Evolutionary conservation across 345 rosid species (phyloP).

Genomic region (Dipteronia dyeriana): DNA sequence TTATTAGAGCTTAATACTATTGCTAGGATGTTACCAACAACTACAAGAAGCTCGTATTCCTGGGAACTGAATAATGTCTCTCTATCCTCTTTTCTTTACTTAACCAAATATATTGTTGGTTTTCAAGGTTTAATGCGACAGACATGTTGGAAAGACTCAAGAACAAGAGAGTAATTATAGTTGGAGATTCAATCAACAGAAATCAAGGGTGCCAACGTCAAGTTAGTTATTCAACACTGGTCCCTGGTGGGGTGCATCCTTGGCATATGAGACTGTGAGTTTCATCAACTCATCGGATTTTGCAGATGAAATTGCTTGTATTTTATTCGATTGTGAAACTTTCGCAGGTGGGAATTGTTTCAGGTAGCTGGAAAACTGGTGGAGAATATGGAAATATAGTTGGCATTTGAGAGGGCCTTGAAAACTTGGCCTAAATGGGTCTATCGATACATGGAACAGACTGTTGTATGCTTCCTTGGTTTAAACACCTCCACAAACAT

Average conservation of each 20-base stretch:
- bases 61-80: no score
- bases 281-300: background rate
- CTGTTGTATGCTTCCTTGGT: slow-evolving; percentile 43
- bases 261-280: slow-evolving; percentile 30
- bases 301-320: no score
- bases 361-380: slow-evolving; percentile 28
- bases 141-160: no score
- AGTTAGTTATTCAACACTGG: slow-evolving; percentile 63
- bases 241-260: slow-evolving; percentile 53
- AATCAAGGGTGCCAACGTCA: no score
- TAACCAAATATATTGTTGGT: no score
- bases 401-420: slow-evolving; percentile 39
- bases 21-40: no score
- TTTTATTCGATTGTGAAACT: no score
- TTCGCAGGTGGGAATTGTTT: slow-evolving; percentile 48
- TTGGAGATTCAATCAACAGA: slow-evolving; percentile 60
- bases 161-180: slow-evolving; percentile 53
- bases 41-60: no score
- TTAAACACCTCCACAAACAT: slow-evolving; percentile 15
- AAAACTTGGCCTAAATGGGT: slow-evolving; percentile 54
- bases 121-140: slow-evolving; percentile 44
- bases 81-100: no score
- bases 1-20: no score
- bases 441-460: slow-evolving; percentile 50
- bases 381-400: slow-evolving; percentile 35